Conservation (phyloP, 371 early-diverging fungal genomes). For the Apophysomyces variabilis region DNA sequence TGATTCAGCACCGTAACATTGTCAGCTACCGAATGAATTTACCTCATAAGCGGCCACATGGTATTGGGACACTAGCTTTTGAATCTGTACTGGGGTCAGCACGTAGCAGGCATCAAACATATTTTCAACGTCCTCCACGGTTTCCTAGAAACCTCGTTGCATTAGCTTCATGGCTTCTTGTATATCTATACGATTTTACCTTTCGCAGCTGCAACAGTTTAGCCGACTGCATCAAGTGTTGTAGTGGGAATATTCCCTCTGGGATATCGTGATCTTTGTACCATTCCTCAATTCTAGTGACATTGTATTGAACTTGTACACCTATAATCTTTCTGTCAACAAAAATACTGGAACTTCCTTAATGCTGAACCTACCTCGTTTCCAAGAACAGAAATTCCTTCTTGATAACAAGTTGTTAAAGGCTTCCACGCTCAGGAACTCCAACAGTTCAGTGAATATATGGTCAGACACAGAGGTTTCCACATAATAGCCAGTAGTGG, state of each 20-base stretch:
- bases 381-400: slow-evolving; percentile 88
- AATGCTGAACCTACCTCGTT: slow-evolving; percentile 60
- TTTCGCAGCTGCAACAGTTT: slow-evolving; percentile 93
- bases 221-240: slow-evolving; percentile 89
- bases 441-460: slow-evolving; percentile 87
- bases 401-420: slow-evolving; percentile 96
- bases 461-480: slow-evolving; percentile 83
- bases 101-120: slow-evolving; percentile 94
- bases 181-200: slow-evolving; percentile 15
- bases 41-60: slow-evolving; percentile 78
- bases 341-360: not conserved
- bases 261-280: slow-evolving; percentile 85
- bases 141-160: slow-evolving; percentile 50
- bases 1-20: no score
- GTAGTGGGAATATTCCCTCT: slow-evolving; percentile 85
- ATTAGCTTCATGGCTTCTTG: not conserved
- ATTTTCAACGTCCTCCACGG: slow-evolving; percentile 87
- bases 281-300: slow-evolving; percentile 94
- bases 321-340: slow-evolving; percentile 11
- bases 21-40: not conserved
- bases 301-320: slow-evolving; percentile 96
- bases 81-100: slow-evolving; percentile 89
- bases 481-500: slow-evolving; percentile 94
- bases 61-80: slow-evolving; percentile 84
- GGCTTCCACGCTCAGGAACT: slow-evolving; percentile 87